Conservation (phyloP, 805 yeast genomes). For the Starmerella floris region DNA sequence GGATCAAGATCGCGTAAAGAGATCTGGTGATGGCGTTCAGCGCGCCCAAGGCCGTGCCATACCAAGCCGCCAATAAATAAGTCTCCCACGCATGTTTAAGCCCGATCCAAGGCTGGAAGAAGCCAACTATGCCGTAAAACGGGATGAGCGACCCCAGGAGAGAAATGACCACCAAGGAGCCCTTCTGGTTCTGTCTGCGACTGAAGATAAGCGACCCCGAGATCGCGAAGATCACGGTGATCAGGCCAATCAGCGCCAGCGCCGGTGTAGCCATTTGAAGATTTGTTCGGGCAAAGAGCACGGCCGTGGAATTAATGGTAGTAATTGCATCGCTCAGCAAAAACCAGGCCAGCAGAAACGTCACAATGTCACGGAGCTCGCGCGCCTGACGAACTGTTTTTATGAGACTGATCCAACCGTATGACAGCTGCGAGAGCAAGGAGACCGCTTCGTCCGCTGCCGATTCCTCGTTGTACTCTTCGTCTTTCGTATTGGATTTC, state of each 20-base stretch:
- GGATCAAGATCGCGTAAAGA: conserved; percentile 53
- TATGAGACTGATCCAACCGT: conserved; percentile 51
- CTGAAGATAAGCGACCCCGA: conserved; percentile 51
- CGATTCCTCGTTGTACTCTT: conserved; percentile 2
- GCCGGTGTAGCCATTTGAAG: conserved; percentile 54
- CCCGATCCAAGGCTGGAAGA: conserved; percentile 42
- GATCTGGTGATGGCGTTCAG: conserved; percentile 57
- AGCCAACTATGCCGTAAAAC: conserved; percentile 56
- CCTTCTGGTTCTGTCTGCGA: conserved; percentile 27
- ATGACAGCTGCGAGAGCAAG: conserved; percentile 4
- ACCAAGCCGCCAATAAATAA: conserved; percentile 58
- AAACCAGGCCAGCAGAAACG: conserved; percentile 62
- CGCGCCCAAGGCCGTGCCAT: conserved; percentile 65
- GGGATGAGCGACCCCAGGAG: conserved; percentile 55
- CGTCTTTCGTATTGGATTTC: conserved; percentile 23
- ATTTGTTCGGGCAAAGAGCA: conserved; percentile 59
- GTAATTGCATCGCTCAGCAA: conserved; percentile 61
- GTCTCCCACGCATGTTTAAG: conserved; percentile 52
- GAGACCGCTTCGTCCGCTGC: conserved; percentile 4
- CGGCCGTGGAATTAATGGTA: conserved; percentile 68
- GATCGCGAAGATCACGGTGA: conserved; percentile 56
- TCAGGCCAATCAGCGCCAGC: conserved; percentile 49
- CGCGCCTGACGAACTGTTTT: conserved; percentile 48
- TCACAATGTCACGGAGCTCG: conserved; percentile 48
- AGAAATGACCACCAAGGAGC: conserved; percentile 39